Evolutionary conservation across 2,329 filamentous ascomycete species (phyloP), one percentile per base, ranked within the genome.

Genomic region (Berkeleyomyces rouxiae): DNA sequence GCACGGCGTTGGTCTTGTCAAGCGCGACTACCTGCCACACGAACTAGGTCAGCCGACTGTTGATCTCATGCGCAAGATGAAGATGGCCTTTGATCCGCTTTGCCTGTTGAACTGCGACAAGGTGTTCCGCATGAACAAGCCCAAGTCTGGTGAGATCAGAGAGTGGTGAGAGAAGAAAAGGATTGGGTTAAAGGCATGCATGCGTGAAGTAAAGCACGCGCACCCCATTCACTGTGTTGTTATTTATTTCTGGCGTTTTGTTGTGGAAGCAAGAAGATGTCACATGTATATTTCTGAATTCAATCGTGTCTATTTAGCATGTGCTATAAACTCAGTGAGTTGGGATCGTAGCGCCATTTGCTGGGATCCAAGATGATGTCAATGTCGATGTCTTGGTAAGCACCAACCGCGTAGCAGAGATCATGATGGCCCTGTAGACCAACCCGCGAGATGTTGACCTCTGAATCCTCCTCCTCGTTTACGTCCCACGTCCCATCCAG

Each of bases 41-140:
- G 88, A 95, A 74, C 76, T 93, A 47, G 87, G 88, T 10, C 77
- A 83, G 71, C 77, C 74, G 10, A 89, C 88, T 0, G 87, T 95
- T 7, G 87, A 91, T 74, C 78, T 86, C 31, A 95, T 95, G 88
- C 81, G 88, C 73, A 88, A 86, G 84, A 83, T 92, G 71, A 93
- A 93, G 76, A 78, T 83, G 68, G 86, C 88, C 0, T 86, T 90
- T 66, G 89, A 93, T 72, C 88, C 88, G 2, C 75, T 90, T 40
- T 85, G 80, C 67, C 72, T 87, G 61, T 77, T 86, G 61, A 87
- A 87, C 74, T 83, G 80, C 68, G 84, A 87, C 74, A 87, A 87
- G 74, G 78, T 87, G 31, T 73, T 87, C 10, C 78, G 84, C 63
- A 76, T 86, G 68, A 76, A 86, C 72, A 70, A 70, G 67, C 73